Conservation (phyloP, 257 asterid genomes). For the Capsicum pubescens region DNA sequence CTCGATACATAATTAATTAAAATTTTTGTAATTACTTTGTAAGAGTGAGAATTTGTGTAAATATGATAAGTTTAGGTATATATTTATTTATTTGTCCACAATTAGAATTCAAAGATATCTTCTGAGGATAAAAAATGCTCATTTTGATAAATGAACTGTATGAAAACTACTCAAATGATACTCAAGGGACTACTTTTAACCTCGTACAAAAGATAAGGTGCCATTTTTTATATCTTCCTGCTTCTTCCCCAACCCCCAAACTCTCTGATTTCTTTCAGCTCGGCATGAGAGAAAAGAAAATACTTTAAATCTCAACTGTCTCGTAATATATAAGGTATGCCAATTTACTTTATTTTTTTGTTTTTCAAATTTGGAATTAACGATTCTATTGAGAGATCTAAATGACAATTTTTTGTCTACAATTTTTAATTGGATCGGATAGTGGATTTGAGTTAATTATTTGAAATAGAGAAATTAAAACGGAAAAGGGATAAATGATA, state of each 20-base stretch:
- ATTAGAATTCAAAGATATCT: no score
- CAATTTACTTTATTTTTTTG: neutral
- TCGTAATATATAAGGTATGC: neutral
- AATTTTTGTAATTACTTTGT: no score
- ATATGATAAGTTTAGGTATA: no score
- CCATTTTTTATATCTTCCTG: neutral
- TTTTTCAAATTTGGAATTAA: neutral
- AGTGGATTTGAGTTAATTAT: no score
- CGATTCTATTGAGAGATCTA: neutral
- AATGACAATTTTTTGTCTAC: neutral
- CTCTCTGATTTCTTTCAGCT: neutral
- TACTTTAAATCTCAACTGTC: neutral
- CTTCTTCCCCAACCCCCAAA: neutral
- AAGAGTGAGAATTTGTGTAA: no score
- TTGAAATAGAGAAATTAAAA: no score
- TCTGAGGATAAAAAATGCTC: neutral
- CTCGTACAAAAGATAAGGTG: neutral
- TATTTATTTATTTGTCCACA: no score
- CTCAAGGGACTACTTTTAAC: neutral
- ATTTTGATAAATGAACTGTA: neutral
- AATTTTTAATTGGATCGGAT: no score
- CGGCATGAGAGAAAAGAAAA: neutral
- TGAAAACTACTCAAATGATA: neutral
- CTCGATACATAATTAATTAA: no score
- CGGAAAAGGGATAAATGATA: no score